Evolutionary conservation across 2,329 filamentous ascomycete species (phyloP), one percentile per base, ranked within the genome.

Genomic region (Sporothrix luriei): DNA sequence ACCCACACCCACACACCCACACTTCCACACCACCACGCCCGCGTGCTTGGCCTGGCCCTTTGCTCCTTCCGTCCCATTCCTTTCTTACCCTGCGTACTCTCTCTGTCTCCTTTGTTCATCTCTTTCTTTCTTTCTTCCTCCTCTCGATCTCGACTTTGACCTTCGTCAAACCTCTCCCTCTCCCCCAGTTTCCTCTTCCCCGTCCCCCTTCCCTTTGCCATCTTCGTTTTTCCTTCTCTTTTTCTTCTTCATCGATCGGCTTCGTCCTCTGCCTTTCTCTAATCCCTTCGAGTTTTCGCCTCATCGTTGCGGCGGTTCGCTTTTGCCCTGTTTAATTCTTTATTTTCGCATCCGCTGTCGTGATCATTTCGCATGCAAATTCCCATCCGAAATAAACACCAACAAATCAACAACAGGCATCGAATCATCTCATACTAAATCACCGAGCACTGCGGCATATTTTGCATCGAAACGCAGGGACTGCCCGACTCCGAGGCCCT

Each of bases 271-370:
- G 54, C 67, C 66, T 38, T 59, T 64, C 51, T 26, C 66, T 21
- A 26, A 69, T 55, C 55, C 57, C 55, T 54, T 46, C 57, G 55
- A 10, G 24, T 49, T 71, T 29, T 68, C 65, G 49, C 16, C 24
- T 48, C 69, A 69, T 66, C 68, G 66, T 43, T 62, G 57, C 13
- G 21, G 67, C 57, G 57, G 57, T 46, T 46, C 33, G 21, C 38
- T 33, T 46, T 19, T 57, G 40, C 54, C 26, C 64, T 49, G 51
- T 55, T 29, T 4, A 11, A 24, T 48, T 14, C n/a, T n/a, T 48
- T 48, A n/a, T 48, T 61, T 61, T 68, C 43, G 51, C 52, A 24
- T 54, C 33, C 49, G 48, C 49, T 24, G 26, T 67, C 55, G 55
- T 67, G 49, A 21, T 24, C n/a, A 29, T 64, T 64, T 24, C n/a